phyloP scores from a whole-genome alignment of 169 alveolate genomes.

The Amoebophrya sp. region DNA sequence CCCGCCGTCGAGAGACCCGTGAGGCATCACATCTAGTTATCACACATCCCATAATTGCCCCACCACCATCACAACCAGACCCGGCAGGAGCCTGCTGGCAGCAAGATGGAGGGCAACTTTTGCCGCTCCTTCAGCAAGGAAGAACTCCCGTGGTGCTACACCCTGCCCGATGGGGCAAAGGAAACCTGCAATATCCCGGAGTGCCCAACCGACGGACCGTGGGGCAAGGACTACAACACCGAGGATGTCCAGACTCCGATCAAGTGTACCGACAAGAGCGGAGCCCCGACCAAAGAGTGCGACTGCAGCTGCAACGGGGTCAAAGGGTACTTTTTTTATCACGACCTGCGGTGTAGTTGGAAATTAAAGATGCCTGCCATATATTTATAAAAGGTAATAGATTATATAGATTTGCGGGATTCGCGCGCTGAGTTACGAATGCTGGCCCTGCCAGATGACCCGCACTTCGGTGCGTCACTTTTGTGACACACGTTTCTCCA shows the following conservation, averaged over 20 bases:
- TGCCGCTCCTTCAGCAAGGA: background rate
- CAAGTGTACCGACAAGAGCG: background rate
- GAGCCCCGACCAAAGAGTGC: background rate
- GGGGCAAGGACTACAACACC: slow-evolving; percentile 1
- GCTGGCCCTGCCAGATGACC: no score
- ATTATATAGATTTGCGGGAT: no score
- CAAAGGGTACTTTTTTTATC: no score
- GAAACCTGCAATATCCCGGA: background rate
- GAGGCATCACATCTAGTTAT: no score
- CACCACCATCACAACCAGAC: background rate
- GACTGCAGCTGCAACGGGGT: background rate
- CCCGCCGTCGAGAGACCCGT: no score
- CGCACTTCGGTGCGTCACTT: no score
- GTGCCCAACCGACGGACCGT: background rate
- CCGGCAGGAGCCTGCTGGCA: background rate
- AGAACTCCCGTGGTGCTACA: background rate
- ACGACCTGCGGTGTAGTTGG: no score
- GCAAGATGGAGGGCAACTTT: background rate
- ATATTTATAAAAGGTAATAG: no score
- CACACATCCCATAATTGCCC: no score
- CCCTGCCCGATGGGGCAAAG: background rate
- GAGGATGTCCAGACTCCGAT: background rate
- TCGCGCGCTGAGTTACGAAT: no score
- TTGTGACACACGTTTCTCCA: no score
- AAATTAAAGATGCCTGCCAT: no score